phyloP scores from a whole-genome alignment of 2,329 filamentous ascomycete genomes.

The Juglanconis oblonga region DNA sequence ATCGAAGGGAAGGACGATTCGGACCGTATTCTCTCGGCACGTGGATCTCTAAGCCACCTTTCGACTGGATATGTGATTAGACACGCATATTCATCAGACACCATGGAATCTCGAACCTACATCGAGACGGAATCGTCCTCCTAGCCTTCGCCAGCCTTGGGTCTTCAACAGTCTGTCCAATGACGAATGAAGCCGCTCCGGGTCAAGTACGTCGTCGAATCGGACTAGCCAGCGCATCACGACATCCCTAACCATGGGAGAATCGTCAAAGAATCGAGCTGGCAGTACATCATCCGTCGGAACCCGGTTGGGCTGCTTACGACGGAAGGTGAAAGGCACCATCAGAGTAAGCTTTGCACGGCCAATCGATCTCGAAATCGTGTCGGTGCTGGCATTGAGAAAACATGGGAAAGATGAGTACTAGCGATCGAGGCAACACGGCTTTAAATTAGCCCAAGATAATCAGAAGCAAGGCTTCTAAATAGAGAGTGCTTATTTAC shows the following conservation, averaged over 20 bases:
- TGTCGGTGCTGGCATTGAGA: too few species aligned
- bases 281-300: constrained; percentile 24
- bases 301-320: too few species aligned
- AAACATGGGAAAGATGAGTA: too few species aligned
- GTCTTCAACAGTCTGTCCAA: too few species aligned
- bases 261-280: constrained; percentile 30
- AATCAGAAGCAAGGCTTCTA: too few species aligned
- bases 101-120: background rate
- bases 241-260: constrained; percentile 22
- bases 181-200: too few species aligned
- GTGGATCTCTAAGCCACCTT: constrained; percentile 29
- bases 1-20: constrained; percentile 36
- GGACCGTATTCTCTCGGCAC: constrained; percentile 27
- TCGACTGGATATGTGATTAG: background rate
- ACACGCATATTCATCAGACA: background rate
- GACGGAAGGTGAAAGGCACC: too few species aligned
- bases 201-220: background rate
- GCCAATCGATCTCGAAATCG: too few species aligned
- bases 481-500: too few species aligned
- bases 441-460: too few species aligned
- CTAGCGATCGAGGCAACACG: too few species aligned
- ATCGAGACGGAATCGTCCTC: constrained; percentile 37
- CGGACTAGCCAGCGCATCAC: constrained; percentile 24
- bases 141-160: constrained; percentile 43
- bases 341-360: too few species aligned